Evolutionary conservation across 176 grass and related monocot genomes (phyloP), one percentile per base, ranked within the genome.

Genomic region (Bonia amplexicaulis): DNA sequence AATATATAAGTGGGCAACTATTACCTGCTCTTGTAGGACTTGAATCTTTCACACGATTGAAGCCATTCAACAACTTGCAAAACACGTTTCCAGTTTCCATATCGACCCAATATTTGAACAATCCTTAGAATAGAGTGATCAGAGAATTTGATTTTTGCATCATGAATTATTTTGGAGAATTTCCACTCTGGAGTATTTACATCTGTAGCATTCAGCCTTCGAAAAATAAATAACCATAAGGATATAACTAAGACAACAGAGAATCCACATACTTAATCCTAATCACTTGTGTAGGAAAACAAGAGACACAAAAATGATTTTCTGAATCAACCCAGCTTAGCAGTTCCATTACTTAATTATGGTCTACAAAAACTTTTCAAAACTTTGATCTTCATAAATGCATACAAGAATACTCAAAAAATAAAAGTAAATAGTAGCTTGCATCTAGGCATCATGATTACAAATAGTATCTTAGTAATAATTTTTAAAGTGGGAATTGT

Each of bases 31-130:
- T 90, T 95, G 77, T 88, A 92, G 45, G 96, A 95, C 73, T 95
- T 92, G 84, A 98, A 98, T 89, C 91, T 92, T 86, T 95, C 96
- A 66, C 61, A 85, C n/a, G 96, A 92, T 67, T 95, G 83, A 85
- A 98, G 89, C 93, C 96, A 98, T 88, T 98, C 89, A 85, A 95
- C 89, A 87, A 98, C 88, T 87, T 98, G 96, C 77, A 98, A 74
- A 75, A 91, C 91, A 76, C 85, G 52, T 87, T 86, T 95, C 96
- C 96, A 98, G 81, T 98, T 98, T 60, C 93, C 91, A 83, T 87
- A 89, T 87, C 75, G 80, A 66, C 96, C 96, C 62, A 98, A 89
- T 53, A 93, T 77, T 70, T 98, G 96, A 80, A 98, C 91, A 39
- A 94, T 70, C 73, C 93, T 90, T 79, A 98, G 81, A 46, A 98